phyloP scores from a whole-genome alignment of 2,329 filamentous ascomycete genomes.

The Lachnellula arida region DNA sequence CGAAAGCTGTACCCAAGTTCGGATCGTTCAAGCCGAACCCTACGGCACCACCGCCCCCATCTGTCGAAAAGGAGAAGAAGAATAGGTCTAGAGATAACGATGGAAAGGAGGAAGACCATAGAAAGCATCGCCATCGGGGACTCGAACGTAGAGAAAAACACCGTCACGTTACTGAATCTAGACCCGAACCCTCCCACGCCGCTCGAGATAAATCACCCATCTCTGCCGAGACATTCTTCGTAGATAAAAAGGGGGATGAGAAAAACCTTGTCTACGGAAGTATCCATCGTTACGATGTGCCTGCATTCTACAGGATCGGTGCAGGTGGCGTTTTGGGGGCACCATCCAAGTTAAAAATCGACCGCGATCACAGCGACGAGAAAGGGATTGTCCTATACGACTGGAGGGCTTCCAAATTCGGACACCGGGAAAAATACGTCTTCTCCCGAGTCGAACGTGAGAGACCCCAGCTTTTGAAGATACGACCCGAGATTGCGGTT shows the following conservation, averaged over 20 bases:
- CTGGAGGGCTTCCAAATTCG: conserved; percentile 33
- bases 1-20: conserved; percentile 59
- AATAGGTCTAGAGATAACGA: conserved; percentile 3
- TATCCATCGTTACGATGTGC: conserved; percentile 67
- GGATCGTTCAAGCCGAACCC: conserved; percentile 63
- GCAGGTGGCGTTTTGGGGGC: conserved; percentile 68
- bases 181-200: background rate
- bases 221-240: conserved; percentile 42
- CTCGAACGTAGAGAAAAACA: conserved; percentile 13
- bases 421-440: conserved; percentile 40
- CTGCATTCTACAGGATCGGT: conserved; percentile 65
- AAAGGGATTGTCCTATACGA: conserved; percentile 45
- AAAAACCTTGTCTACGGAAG: conserved; percentile 71
- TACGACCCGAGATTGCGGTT: conserved; percentile 32
- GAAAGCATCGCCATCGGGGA: conserved; percentile 5
- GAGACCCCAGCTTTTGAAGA: conserved; percentile 38
- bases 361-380: conserved; percentile 50
- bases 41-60: conserved; percentile 5
- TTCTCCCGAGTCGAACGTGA: conserved; percentile 39
- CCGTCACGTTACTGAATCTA: background rate
- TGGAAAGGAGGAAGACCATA: background rate
- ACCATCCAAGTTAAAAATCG: conserved; percentile 55
- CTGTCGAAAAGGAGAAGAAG: conserved; percentile 13
- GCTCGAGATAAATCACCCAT: background rate
- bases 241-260: conserved; percentile 73